Evolutionary conservation across 169 alveolate genomes (phyloP), one percentile per base, ranked within the genome.

Genomic region (Babesia sp.): DNA sequence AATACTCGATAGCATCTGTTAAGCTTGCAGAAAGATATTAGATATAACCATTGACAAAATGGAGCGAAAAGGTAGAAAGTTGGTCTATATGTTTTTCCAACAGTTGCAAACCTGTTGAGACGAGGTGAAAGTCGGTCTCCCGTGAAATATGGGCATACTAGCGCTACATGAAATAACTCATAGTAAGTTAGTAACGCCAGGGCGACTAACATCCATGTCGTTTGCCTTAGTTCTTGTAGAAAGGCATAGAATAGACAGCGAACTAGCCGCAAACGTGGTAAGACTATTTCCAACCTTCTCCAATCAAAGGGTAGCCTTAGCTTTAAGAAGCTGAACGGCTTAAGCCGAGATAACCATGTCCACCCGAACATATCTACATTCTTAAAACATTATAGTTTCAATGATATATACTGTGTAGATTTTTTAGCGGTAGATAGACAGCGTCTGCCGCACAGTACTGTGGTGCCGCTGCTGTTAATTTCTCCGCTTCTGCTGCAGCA

Each of bases 31-130:
- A 48, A 81, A 9, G 42, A 22, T 11, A 16, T 18, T 44, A 81
- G 61, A 29, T 69, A 81, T n/a, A 71, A 5, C 89, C 89, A 81
- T 33, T 81, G 89, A 14, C 41, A 42, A 11, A 18, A 26, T 28
- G 84, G 39, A 34, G 73, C 29, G 24, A 72, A 81, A 53, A 81
- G 24, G 61, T 81, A 81, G 2, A 81, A 31, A 14, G 89, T 50
- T 2, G 89, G 89, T 2, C 84, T 29, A 37, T 81, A 81, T 8
- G 81, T 51, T 63, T 58, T 81, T 7, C 83, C 83, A 24, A 81
- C 46, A 1, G 84, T 42, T 2, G 41, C 24, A 54, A 71, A 81
- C 39, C 37, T 71, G 54, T 72, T 71, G 9, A 81, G 57, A 29
- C 33, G 46, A 18, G 81, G 48, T 7, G 89, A 69, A 12, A 72